phyloP scores from a whole-genome alignment of 2,329 filamentous ascomycete species.

The Aaosphaeria pasadenensis region DNA sequence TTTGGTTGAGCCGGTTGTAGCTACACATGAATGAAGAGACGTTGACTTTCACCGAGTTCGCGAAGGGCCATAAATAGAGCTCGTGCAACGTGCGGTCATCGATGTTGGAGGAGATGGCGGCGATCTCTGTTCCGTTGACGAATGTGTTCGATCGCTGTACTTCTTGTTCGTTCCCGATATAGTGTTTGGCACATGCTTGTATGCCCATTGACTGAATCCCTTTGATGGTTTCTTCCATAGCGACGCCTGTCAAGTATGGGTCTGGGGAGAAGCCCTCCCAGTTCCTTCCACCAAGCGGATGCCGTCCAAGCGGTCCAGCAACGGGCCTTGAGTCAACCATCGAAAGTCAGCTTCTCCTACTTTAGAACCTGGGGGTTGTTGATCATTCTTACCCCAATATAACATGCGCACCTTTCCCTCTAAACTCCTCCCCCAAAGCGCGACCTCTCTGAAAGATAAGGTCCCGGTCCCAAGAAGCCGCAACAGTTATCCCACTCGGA shows the following conservation, averaged over 20 bases:
- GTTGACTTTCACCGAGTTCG: slow-evolving; percentile 58
- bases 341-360: background rate
- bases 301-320: slow-evolving; percentile 43
- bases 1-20: slow-evolving; percentile 38
- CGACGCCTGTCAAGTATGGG: slow-evolving; percentile 43
- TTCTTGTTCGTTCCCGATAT: slow-evolving; percentile 62
- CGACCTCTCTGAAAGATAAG: slow-evolving; percentile 37
- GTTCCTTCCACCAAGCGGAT: slow-evolving; percentile 41
- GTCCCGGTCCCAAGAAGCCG: slow-evolving; percentile 40
- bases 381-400: slow-evolving; percentile 28
- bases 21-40: slow-evolving; percentile 61
- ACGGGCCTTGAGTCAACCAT: slow-evolving; percentile 42
- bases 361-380: background rate
- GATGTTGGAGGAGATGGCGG: slow-evolving; percentile 56
- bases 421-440: slow-evolving; percentile 36
- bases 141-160: slow-evolving; percentile 36
- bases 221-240: slow-evolving; percentile 38
- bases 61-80: slow-evolving; percentile 65
- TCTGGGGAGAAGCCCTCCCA: slow-evolving; percentile 47
- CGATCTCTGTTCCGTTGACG: slow-evolving; percentile 28
- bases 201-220: slow-evolving; percentile 43
- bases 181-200: slow-evolving; percentile 50
- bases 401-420: slow-evolving; percentile 39
- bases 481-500: slow-evolving; percentile 37
- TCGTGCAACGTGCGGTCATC: slow-evolving; percentile 66